Base-by-base conservation (phyloP, 2,329 filamentous ascomycete genomes). In the Dactylellina parvicollis region DNA sequence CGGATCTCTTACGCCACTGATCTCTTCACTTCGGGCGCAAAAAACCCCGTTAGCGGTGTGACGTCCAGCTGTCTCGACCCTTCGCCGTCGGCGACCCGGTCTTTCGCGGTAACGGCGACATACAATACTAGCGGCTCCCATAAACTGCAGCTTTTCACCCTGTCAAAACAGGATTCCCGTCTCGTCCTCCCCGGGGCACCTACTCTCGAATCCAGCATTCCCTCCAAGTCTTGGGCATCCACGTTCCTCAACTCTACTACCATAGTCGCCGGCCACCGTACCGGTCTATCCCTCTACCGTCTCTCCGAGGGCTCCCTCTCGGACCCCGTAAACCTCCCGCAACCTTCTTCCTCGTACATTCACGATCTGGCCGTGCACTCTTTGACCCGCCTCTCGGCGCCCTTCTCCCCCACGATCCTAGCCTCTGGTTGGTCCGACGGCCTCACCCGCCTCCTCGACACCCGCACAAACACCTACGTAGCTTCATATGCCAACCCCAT, bases 341-440 rank as follows among this genome's bases (percentile, higher is more conserved):
- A 73, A 14, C 69, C 69, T 12, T 18, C 4, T 12, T 40, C 60
- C 1, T 22, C 4, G 12, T 73, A 73, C 18, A 22, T 42, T 14
- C 60, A 66, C 36, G 54, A 59, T 16, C 26, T 73, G 1, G 40
- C 50, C 44, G 69, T 66, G 3, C 60, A 73, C 60, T 73, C 69
- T 9, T 10, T 73, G 1, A 61, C 55, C 46, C 59, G 28, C 12
- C 60, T 73, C 1, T 40, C 60, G 4, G 12, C 54, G 4, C 49
- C 69, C 0, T 73, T 66, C 30, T 66, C 69, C 9, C 38, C 46
- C 0, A 30, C 34, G 2, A 28, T 74, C 1, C n/a, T 74, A 2
- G 70, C 70, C 18, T 62, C 62, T 2, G 70, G 70, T 1, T 74
- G 70, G 70, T 74, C 61, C 3, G 70, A 74, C 28, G 70, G 70